Base-by-base conservation (phyloP, 2,329 filamentous ascomycete genomes). In the Gaeumannomyces sp. region DNA sequence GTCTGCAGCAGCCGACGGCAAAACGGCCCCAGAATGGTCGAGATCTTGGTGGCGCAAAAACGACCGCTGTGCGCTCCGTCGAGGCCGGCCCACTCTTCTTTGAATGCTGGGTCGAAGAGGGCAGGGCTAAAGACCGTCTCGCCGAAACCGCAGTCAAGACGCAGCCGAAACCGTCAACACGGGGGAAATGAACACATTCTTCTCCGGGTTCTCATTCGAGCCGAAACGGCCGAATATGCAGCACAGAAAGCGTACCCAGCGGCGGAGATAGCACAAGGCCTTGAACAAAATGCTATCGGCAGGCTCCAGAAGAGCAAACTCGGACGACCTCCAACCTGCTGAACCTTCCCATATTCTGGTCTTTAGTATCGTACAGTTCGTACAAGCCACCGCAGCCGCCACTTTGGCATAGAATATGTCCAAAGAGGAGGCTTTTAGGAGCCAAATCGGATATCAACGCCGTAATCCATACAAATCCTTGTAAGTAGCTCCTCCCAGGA, bases 61-160 rank as follows among this genome's bases (percentile, higher is more conserved):
- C 81, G 1, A 81, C 74, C 1, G 79, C 85, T 14, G 73, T 87
- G 50, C 80, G 84, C 45, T 77, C 83, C 6, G 81, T 87, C 1
- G 80, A 80, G 65, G 80, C 87, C 62, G 80, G 87, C 60, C 79
- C 87, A 67, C 70, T 91, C 64, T 80, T 89, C 76, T 80, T 89
- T 73, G 87, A 90, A 79, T 81, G 89, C 78, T 80, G 89, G 86
- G 74, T 90, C 68, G 78, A 91, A 74, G 76, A 89, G 80, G 69
- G 83, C 76, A 70, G 82, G 72, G 59, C 80, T 53, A 63, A 63
- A 31, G 56, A 27, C n/a, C 56, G 27, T 58, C 56, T 28, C 56
- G 16, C n/a, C 1, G 56, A 58, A 27, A 22, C n/a, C n/a, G 56
- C 56, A 4, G 56, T 58, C n/a, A 28, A 25, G 56, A 27, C 38